Evolutionary conservation across 2,329 filamentous ascomycete genomes (phyloP).

Genomic region (Ceratocystis eucalypticola): DNA sequence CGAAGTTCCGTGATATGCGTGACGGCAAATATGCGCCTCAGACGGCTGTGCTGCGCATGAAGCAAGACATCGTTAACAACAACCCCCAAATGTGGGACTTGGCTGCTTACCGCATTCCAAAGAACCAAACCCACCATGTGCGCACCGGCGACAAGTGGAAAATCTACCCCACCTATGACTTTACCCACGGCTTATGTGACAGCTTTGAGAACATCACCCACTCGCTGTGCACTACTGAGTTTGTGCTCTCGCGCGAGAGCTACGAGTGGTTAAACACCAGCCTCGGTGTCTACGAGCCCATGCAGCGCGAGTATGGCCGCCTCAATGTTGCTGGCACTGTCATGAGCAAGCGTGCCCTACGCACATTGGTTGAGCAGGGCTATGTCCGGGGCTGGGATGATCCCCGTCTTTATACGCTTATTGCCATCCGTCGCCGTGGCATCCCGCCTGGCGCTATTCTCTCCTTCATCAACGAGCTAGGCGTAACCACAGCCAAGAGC

Average conservation of each 20-base stretch:
- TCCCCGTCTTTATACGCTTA: constrained; percentile 76
- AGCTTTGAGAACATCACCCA: constrained; percentile 87
- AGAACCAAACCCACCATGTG: constrained; percentile 56
- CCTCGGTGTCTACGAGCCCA: constrained; percentile 73
- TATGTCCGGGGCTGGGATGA: constrained; percentile 83
- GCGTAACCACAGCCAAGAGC: constrained; percentile 69
- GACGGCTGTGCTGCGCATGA: constrained; percentile 82
- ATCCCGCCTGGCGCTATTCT: constrained; percentile 80
- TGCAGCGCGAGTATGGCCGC: constrained; percentile 70
- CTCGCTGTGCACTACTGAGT: constrained; percentile 86
- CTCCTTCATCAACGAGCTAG: constrained; percentile 80
- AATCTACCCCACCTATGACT: constrained; percentile 93
- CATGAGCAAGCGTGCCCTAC: constrained; percentile 73
- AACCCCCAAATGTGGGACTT: constrained; percentile 98
- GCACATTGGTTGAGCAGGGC: constrained; percentile 63
- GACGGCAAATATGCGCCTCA: constrained; percentile 80
- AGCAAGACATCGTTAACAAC: constrained; percentile 67
- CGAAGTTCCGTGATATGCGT: constrained; percentile 78
- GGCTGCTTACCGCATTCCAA: constrained; percentile 73
- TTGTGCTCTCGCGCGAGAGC: constrained; percentile 67
- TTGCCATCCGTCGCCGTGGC: constrained; percentile 69
- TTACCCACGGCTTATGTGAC: constrained; percentile 81
- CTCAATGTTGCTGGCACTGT: constrained; percentile 69
- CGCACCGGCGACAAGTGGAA: constrained; percentile 73
- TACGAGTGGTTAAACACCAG: constrained; percentile 84